Evolutionary conservation across 805 yeast species (phyloP), one percentile per base, ranked within the genome.

Genomic region (Candida bentonensis): DNA sequence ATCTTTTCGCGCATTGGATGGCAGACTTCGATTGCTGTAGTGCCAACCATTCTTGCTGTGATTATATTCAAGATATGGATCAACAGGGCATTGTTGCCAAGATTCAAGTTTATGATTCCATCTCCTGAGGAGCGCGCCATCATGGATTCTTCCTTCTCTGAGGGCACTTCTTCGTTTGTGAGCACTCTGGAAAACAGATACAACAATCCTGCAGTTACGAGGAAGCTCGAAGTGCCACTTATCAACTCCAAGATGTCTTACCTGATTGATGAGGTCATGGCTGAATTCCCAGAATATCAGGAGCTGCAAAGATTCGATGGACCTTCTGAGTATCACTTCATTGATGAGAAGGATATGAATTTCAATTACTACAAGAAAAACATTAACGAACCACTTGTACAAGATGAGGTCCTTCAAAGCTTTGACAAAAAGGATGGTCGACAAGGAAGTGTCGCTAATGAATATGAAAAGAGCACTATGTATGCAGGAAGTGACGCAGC

Each of bases 1-100:
- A 59, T 63, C 1, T 62, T 67, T 64, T 60, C 56, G 4, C 67
- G 63, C 46, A 61, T 60, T 1, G 56, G 59, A 21, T 56, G 63
- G 61, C 41, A 41, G 9, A 50, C 60, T 23, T 66, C 67, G 0
- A 47, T 55, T 26, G 58, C 52, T 2, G 53, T 57, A 3, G 50
- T 45, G 1, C 68, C 68, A 3, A 45, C 63, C 17, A 55, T 57
- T 0, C 42, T 49, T 1, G 45, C 54, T 0, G 49, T 63, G 27
- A 30, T 64, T 5, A 43, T 47, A 1, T 64, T 54, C 58, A 61
- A 63, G 47, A 40, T 60, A 21, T 28, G 41, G 33, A 30, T 50
- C 11, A 22, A 36, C 21, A 23, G 23, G 15, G 22, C 11, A 15
- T 40, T 51, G 30, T 34, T 42, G 15, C 39, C 40, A n/a, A 34